These are phyloP conservation scores for Pezicula rhizophila DNA, from an alignment of 2,329 filamentous ascomycete species.

Conservation along the genomic window DNA sequence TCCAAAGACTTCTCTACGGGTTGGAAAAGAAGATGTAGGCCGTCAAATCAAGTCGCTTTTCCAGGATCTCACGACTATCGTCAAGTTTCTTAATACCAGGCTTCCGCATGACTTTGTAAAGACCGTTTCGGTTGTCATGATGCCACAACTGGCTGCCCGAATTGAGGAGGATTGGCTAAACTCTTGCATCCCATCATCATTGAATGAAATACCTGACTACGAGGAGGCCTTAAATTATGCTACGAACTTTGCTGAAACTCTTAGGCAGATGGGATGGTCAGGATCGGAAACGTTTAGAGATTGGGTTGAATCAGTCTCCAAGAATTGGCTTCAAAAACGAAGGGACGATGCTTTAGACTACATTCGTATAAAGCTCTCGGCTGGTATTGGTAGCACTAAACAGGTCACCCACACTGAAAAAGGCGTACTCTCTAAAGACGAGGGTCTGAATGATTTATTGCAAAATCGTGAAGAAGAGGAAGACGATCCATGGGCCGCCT, in stretches of 20 bases:
- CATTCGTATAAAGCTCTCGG: slow-evolving; percentile 63
- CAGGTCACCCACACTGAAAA: slow-evolving; percentile 67
- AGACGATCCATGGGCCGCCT: background rate
- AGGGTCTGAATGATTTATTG: slow-evolving; percentile 43
- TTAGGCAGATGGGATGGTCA: slow-evolving; percentile 59
- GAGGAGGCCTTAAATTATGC: slow-evolving; percentile 63
- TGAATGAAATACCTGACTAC: slow-evolving; percentile 66
- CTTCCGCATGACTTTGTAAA: slow-evolving; percentile 50
- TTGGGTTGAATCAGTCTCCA: slow-evolving; percentile 76
- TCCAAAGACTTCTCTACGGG: slow-evolving; percentile 35
- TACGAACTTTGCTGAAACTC: slow-evolving; percentile 53
- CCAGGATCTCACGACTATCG: slow-evolving; percentile 43
- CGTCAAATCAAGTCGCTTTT: slow-evolving; percentile 45
- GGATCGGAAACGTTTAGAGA: slow-evolving; percentile 59
- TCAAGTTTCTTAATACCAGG: slow-evolving; percentile 45
- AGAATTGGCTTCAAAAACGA: slow-evolving; percentile 80
- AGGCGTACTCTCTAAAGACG: slow-evolving; percentile 63
- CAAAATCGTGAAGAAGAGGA: background rate
- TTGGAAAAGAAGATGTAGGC: slow-evolving; percentile 36
- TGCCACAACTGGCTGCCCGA: slow-evolving; percentile 61
- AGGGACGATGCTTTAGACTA: slow-evolving; percentile 72
- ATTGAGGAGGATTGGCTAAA: slow-evolving; percentile 72
- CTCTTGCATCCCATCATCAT: slow-evolving; percentile 66
- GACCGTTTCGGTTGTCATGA: slow-evolving; percentile 61
- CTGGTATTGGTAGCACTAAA: slow-evolving; percentile 12